Base-by-base conservation (phyloP, 805 yeast species). In the Saccharomycopsis synnaedendra region DNA sequence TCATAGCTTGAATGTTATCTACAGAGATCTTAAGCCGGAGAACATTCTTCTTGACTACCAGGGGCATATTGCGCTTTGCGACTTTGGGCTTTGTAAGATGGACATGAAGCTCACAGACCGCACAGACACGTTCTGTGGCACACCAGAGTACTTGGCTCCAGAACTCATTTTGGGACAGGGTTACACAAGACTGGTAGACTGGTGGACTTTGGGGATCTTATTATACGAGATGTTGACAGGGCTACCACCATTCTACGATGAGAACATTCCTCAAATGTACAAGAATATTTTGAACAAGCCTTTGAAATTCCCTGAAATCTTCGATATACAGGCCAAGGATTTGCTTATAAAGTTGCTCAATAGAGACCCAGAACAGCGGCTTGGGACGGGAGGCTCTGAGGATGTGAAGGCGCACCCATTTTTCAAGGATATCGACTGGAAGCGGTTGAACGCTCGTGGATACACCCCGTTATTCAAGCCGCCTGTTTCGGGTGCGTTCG, bases 141-240 rank as follows among this genome's bases (percentile, higher is more conserved):
- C 98, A 0, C 97, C 97, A 0, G 97, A 93, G 65, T 93, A 93
- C 64, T 71, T 93, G 56, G 96, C 97, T 1, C 98, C 98, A 1
- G 98, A 93, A 65, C 70, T 93, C 56, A 69, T 93, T 43, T 69
- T 88, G 57, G 93, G 94, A 43, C 88, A 85, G 61, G 97, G 97
- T 1, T 93, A 93, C 64, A 88, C 97, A 2, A 80, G 95, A 63
- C 83, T 84, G 6, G 97, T 93, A 28, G 98, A 93, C 65, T 93
- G 96, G 90, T 93, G 98, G 98, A 93, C 98, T 1, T 70, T 93
- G 57, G 98, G 98, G 39, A 89, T 90, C 11, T 70, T 93, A 46
- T 69, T 93, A 41, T 93, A 87, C 62, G 98, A 90, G 61, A 93
- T 93, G 98, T 70, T 93, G 52, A 88, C 97, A 1, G 96, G 97